Conservation (phyloP, 441 rosid species). For the Euphorbia corollata region DNA sequence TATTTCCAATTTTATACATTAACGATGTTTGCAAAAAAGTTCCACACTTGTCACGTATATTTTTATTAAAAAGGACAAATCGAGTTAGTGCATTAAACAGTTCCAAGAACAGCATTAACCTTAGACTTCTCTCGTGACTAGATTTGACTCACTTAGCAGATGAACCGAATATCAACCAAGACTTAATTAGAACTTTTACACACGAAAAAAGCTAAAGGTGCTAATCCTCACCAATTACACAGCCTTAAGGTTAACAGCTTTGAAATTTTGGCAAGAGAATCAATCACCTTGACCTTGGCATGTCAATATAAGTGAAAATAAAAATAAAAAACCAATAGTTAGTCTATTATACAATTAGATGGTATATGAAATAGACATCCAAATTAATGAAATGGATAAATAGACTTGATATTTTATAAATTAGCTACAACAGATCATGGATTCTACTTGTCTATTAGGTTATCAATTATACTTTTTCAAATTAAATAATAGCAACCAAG, state of each 20-base stretch:
- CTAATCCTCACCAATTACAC: background rate
- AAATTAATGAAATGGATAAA: too few relatives aligned
- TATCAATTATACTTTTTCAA: too few relatives aligned
- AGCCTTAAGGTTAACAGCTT: background rate
- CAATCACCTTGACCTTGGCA: background rate
- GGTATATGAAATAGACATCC: too few relatives aligned
- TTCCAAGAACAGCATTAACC: background rate
- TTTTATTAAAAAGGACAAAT: background rate
- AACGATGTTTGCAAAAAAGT: background rate
- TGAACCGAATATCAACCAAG: background rate
- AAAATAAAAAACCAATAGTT: background rate
- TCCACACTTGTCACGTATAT: background rate
- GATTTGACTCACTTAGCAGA: slow-evolving; percentile 1
- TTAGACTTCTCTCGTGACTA: background rate
- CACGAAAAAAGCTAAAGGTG: background rate
- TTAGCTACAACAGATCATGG: too few relatives aligned
- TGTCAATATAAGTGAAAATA: background rate
- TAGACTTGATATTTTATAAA: too few relatives aligned
- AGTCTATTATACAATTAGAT: too few relatives aligned
- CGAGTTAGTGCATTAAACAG: background rate
- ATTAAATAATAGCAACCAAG: too few relatives aligned
- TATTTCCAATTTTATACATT: background rate
- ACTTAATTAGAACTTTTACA: background rate
- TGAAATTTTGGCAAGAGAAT: slow-evolving; percentile 4
- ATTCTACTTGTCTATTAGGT: too few relatives aligned